phyloP scores from a whole-genome alignment of 768 basidiomycete species.

The Pleurotus platypus region DNA sequence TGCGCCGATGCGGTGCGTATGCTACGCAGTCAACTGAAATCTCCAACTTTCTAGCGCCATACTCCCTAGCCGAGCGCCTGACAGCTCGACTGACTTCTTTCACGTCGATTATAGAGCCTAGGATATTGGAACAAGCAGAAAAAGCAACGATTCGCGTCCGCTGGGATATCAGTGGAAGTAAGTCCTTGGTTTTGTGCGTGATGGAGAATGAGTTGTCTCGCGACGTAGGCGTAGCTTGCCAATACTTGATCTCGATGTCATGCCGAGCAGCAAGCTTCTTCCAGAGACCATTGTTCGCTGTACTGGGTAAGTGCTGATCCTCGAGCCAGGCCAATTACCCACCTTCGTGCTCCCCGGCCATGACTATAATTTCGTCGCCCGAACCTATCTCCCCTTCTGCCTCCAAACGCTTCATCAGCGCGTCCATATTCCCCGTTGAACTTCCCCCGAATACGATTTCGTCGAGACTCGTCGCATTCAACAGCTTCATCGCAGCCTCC shows the following conservation, averaged over 20 bases:
- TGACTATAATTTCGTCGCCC: conserved; percentile 68
- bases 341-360: conserved; percentile 74
- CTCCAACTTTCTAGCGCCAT: conserved; percentile 58
- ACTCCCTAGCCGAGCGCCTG: conserved; percentile 47
- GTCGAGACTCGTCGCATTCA: conserved; percentile 55
- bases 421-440: conserved; percentile 66
- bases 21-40: conserved; percentile 76
- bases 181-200: conserved; percentile 44
- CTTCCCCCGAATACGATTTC: conserved; percentile 68
- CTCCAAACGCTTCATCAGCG: conserved; percentile 63
- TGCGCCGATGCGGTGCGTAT: conserved; percentile 66
- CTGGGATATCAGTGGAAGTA: conserved; percentile 56
- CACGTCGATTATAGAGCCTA: conserved; percentile 63
- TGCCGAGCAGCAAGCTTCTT: too few species aligned
- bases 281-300: conserved; percentile 50
- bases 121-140: conserved; percentile 71
- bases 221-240: conserved; percentile 47
- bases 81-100: conserved; percentile 50
- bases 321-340: background rate
- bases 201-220: conserved; percentile 66
- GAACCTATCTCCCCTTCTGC: conserved; percentile 39
- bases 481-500: conserved; percentile 49
- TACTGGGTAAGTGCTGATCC: conserved; percentile 10
- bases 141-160: conserved; percentile 73
- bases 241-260: too few species aligned